Evolutionary conservation across 2,329 filamentous ascomycete genomes (phyloP), one percentile per base, ranked within the genome.

Genomic region (Lasiodiplodia sp.): DNA sequence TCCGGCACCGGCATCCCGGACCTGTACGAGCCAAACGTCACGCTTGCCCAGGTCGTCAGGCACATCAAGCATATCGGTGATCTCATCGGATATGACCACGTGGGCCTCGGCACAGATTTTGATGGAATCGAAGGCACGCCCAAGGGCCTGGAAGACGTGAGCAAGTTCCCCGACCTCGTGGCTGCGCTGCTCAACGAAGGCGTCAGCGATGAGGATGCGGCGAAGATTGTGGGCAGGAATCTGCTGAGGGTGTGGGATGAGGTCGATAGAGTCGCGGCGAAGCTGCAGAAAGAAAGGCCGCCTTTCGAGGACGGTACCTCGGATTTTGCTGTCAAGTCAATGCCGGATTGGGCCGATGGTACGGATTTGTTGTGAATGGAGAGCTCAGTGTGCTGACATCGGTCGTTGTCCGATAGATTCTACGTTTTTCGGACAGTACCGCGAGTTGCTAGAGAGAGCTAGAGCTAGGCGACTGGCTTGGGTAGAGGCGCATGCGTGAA

Each of bases 71-170:
- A 98, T 76, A 94, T 97, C 72, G 95, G 93, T 2, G 84, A 92
- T 56, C 81, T 91, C 38, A 93, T 97, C 70, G 95, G 95, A 3
- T 97, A 91, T 73, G 91, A 94, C 51, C 87, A 97, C 77, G 93
- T 97, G 18, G 95, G 94, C 0, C 80, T 97, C 21, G 95, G 95
- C 0, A 94, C 91, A 65, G 95, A 98, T 78, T 97, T 94, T 77
- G 94, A 97, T 77, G 95, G 89, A 10, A 94, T 94, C 68, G 75
- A 78, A 1, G 78, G 73, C 0, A 89, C 89, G 4, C 93, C 94
- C 0, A 77, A 83, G 66, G 95, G 94, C 0, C 80, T 98, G 58
- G 92, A 96, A 47, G 94, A 97, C 78, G 93, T 97, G 7, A 89
- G 90, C 60, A 93, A 92, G 76, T 97, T 91, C 74, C 94, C 94